A percentile compares a stretch with the other conserved stretches of the same genome.
Conservation (phyloP, 495 filamentous ascomycete species). For the Aspergillus asperescens region DNA sequence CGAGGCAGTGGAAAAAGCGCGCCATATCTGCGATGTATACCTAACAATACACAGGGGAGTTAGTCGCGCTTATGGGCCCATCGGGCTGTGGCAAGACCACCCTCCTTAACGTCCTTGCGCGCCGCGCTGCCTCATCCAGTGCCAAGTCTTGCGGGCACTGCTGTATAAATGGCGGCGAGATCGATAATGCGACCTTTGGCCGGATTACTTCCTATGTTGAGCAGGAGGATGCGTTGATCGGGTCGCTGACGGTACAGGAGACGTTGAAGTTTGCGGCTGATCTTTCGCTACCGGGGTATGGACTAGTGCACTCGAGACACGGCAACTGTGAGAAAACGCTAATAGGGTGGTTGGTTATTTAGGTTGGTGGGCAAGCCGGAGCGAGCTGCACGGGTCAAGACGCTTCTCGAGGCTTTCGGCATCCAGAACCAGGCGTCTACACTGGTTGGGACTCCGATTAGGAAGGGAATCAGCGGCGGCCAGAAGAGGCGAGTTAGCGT, state of each 20-base stretch:
- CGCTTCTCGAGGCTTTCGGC: slow-evolving; percentile 56
- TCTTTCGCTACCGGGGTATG: slow-evolving; percentile 53
- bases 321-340: too few relatives aligned
- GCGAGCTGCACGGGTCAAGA: slow-evolving; percentile 48
- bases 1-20: not conserved
- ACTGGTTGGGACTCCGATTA: slow-evolving; percentile 71
- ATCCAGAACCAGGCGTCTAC: slow-evolving; percentile 58
- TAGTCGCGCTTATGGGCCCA: slow-evolving; percentile 73
- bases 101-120: slow-evolving; percentile 67
- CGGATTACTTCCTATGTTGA: slow-evolving; percentile 68
- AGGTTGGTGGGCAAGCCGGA: slow-evolving; percentile 42
- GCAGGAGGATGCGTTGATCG: slow-evolving; percentile 79
- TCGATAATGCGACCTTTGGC: slow-evolving; percentile 28
- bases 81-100: slow-evolving; percentile 75
- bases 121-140: slow-evolving; percentile 43
- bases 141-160: slow-evolving; percentile 46
- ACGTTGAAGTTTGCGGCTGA: slow-evolving; percentile 65
- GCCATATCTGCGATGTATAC: not conserved
- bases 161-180: slow-evolving; percentile 52
- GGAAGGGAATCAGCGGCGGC: slow-evolving; percentile 73
- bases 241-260: slow-evolving; percentile 69
- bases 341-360: not conserved
- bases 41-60: slow-evolving; percentile 50
- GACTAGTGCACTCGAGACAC: too few relatives aligned
- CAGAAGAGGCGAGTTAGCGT: slow-evolving; percentile 76